phyloP scores from a whole-genome alignment of 176 grass and related monocot genomes.

The Oryza meyeriana region DNA sequence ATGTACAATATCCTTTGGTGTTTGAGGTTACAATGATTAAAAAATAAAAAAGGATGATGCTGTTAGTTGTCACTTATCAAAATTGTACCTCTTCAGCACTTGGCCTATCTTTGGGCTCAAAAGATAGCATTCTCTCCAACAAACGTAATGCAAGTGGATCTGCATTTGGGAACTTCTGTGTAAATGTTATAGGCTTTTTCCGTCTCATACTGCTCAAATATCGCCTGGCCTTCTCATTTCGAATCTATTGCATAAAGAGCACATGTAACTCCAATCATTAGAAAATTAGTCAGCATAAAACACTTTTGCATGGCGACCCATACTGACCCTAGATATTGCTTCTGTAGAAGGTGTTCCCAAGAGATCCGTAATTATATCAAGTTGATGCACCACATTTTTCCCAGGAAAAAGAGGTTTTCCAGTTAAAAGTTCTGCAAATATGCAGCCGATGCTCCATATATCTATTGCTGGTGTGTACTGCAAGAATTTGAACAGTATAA shows the following conservation, averaged over 20 bases:
- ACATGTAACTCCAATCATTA: background rate
- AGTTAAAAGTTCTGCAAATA: slow-evolving; percentile 75
- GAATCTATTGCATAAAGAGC: slow-evolving; percentile 43
- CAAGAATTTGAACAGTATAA: slow-evolving; percentile 12
- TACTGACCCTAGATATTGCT: slow-evolving; percentile 59
- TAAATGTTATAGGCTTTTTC: slow-evolving; percentile 53
- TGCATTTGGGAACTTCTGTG: slow-evolving; percentile 75
- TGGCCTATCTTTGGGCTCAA: slow-evolving; percentile 81
- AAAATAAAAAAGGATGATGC: background rate
- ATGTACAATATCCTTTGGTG: background rate
- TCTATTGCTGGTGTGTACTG: slow-evolving; percentile 90
- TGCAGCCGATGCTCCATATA: slow-evolving; percentile 86
- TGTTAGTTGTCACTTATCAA: background rate
- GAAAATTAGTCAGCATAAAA: background rate
- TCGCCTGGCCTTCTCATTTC: slow-evolving; percentile 80
- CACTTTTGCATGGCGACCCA: background rate
- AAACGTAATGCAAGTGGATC: slow-evolving; percentile 59
- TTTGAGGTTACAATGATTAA: background rate
- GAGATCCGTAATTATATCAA: slow-evolving; percentile 75
- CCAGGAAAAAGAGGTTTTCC: slow-evolving; percentile 75
- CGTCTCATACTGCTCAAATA: slow-evolving; percentile 67
- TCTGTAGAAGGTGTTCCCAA: slow-evolving; percentile 65
- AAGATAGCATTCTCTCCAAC: slow-evolving; percentile 66
- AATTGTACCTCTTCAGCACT: slow-evolving; percentile 61
- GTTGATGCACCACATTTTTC: slow-evolving; percentile 78